A percentile compares a stretch with the other conserved stretches of the same genome.
Evolutionary conservation across 2,329 filamentous ascomycete species (phyloP).

Genomic region (Fusarium sp.): DNA sequence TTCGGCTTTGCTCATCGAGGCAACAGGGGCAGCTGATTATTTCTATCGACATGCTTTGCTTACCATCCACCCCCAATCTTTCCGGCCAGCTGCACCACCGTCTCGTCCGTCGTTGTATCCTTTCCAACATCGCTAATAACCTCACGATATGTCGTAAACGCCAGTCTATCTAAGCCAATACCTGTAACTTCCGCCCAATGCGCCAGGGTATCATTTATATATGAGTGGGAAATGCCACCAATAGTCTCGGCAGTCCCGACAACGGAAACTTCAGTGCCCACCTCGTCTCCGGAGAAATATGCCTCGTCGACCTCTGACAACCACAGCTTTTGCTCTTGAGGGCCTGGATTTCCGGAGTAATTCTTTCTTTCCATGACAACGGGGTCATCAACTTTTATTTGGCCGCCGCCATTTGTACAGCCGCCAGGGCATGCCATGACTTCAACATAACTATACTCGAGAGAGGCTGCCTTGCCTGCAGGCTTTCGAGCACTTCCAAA

Average conservation of each 20-base stretch:
- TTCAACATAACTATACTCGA: conserved; percentile 92
- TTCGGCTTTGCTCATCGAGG: conserved; percentile 79
- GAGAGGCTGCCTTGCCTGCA: conserved; percentile 57
- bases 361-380: conserved; percentile 62
- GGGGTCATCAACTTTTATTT: conserved; percentile 90
- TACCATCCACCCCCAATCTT: conserved; percentile 96
- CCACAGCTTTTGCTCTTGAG: conserved; percentile 88
- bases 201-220: conserved; percentile 73
- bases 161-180: conserved; percentile 76
- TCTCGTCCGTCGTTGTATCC: conserved; percentile 73
- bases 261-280: conserved; percentile 47
- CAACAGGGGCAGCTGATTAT: conserved; percentile 50
- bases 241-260: conserved; percentile 55
- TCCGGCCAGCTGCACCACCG: conserved; percentile 87
- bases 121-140: conserved; percentile 97
- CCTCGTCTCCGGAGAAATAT: conserved; percentile 81
- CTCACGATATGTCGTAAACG: conserved; percentile 87
- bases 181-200: conserved; percentile 81
- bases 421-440: conserved; percentile 99
- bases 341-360: conserved; percentile 67
- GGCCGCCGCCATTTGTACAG: conserved; percentile 96
- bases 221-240: conserved; percentile 71
- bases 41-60: conserved; percentile 41
- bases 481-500: conserved; percentile 65
- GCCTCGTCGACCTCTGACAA: conserved; percentile 85